phyloP scores from a whole-genome alignment of 345 rosid genomes.

The Isatis tinctoria region DNA sequence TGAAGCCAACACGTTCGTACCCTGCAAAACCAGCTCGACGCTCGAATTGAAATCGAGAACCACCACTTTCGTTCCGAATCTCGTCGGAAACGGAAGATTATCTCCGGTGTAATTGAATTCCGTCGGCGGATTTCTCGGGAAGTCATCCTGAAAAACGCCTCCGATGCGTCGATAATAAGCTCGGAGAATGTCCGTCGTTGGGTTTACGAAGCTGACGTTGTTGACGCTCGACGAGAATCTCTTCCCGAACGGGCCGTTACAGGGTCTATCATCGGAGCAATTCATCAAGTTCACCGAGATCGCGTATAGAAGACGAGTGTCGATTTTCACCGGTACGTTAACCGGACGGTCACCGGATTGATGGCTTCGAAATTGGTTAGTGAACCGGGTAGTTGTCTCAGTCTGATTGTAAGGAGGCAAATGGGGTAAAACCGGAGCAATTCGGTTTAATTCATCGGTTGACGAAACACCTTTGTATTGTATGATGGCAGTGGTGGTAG shows the following conservation, averaged over 20 bases:
- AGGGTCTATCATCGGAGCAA: constrained; percentile 64
- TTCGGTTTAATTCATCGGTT: neutral
- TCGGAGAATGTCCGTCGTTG: constrained; percentile 60
- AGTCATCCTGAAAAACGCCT: constrained; percentile 74
- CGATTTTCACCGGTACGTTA: constrained; percentile 36
- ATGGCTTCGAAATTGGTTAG: constrained; percentile 47
- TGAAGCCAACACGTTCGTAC: constrained; percentile 61
- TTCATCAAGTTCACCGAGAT: constrained; percentile 57
- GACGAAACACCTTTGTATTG: constrained; percentile 49
- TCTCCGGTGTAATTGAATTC: constrained; percentile 52
- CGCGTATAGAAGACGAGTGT: constrained; percentile 31
- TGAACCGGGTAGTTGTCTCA: constrained; percentile 60
- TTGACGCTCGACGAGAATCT: constrained; percentile 78
- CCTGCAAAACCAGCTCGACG: constrained; percentile 76
- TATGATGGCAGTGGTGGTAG: constrained; percentile 79
- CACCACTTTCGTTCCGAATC: constrained; percentile 61
- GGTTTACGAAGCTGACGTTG: constrained; percentile 68
- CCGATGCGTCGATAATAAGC: constrained; percentile 67
- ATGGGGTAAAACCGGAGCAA: constrained; percentile 46
- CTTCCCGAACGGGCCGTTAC: constrained; percentile 79
- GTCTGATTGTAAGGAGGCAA: constrained; percentile 88
- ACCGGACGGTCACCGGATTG: constrained; percentile 29
- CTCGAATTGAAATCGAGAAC: constrained; percentile 62
- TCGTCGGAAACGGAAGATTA: constrained; percentile 79
- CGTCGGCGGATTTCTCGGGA: constrained; percentile 69